phyloP scores from a whole-genome alignment of 1,139 yeast genomes.

The Blastobotrys malaysiensis region DNA sequence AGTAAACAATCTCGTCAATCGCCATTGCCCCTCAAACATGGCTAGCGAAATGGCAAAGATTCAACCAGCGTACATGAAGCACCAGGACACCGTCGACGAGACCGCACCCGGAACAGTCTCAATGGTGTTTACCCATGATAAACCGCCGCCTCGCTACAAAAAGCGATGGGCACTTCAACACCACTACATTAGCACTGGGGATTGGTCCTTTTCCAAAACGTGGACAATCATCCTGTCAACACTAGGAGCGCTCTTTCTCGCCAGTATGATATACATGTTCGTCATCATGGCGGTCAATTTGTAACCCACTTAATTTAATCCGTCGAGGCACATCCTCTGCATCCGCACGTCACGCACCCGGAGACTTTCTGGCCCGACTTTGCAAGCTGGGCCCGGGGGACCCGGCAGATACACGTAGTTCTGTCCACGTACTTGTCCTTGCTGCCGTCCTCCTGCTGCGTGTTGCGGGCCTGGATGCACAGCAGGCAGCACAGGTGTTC shows the following conservation, averaged over 20 bases:
- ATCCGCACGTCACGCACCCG: slow-evolving; percentile 83
- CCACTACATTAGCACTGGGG: neutral
- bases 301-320: slow-evolving; percentile 38
- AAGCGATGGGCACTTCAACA: neutral
- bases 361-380: slow-evolving; percentile 32
- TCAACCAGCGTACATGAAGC: neutral
- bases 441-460: slow-evolving; percentile 39
- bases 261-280: neutral
- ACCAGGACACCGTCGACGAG: neutral
- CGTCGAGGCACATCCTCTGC: slow-evolving; percentile 82
- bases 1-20: too few relatives aligned
- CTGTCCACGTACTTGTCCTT: neutral
- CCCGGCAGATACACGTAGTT: slow-evolving; percentile 81
- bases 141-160: neutral
- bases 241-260: neutral
- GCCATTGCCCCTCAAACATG: neutral
- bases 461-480: slow-evolving; percentile 62
- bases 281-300: neutral
- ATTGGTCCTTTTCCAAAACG: neutral
- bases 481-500: slow-evolving; percentile 79
- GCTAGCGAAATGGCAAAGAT: neutral
- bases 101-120: neutral
- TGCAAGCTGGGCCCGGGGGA: slow-evolving; percentile 51
- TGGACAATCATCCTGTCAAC: neutral
- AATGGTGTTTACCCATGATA: neutral